Conservation (phyloP, 139 green algal species). For the Spirogloea muscicola region DNA sequence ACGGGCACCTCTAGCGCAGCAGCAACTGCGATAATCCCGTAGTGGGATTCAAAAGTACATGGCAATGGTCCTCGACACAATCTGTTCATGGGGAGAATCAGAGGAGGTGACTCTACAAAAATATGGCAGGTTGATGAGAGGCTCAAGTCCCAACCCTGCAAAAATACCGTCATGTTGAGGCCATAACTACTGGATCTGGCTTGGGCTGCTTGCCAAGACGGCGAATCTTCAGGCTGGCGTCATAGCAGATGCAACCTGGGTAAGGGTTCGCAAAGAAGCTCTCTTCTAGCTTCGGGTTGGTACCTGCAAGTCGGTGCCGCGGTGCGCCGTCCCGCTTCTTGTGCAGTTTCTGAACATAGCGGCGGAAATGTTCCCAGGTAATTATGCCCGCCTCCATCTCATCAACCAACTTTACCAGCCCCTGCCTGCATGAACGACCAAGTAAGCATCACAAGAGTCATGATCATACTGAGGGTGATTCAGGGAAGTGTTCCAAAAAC, state of each 20-base stretch:
- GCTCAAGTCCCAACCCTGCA: no score
- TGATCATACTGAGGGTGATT: not conserved
- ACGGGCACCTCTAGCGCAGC: no score
- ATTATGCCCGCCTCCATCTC: not conserved
- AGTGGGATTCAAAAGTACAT: no score
- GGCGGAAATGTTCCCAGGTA: not conserved
- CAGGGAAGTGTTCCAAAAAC: not conserved
- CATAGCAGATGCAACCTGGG: conserved; percentile 14
- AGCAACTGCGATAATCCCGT: no score
- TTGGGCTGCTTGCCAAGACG: no score
- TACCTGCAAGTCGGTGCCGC: not conserved
- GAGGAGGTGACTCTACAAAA: no score
- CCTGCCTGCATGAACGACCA: not conserved
- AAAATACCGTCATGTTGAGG: no score
- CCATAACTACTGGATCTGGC: no score
- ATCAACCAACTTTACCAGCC: not conserved
- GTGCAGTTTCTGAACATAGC: not conserved
- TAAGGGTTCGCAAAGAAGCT: conserved; percentile 12
- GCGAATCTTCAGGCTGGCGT: no score
- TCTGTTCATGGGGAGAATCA: no score
- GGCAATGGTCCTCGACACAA: no score
- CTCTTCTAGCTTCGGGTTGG: conserved; percentile 3
- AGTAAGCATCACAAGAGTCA: not conserved
- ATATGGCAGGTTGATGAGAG: no score
- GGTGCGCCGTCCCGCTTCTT: not conserved